A percentile compares a stretch with the other conserved stretches of the same genome.
Evolutionary conservation across 2,329 filamentous ascomycete species (phyloP).

Genomic region (Paecilomyces variotii): DNA sequence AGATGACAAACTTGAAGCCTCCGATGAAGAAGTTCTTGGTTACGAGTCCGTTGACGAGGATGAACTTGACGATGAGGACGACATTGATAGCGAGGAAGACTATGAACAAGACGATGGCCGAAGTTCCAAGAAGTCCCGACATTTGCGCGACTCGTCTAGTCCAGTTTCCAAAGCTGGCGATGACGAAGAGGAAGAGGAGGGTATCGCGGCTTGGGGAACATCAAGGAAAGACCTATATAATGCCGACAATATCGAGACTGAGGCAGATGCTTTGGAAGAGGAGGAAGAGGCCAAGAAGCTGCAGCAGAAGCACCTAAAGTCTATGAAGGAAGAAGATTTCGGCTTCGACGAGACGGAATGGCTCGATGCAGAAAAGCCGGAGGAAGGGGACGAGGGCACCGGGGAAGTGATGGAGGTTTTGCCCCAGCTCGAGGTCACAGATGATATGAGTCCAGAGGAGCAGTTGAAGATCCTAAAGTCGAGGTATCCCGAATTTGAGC

Average conservation of each 20-base stretch:
- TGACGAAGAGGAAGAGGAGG: slow-evolving; percentile 48
- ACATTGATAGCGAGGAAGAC: slow-evolving; percentile 39
- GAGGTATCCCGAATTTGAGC: slow-evolving; percentile 88
- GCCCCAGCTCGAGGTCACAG: slow-evolving; percentile 71
- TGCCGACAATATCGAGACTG: slow-evolving; percentile 66
- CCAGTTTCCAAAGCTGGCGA: slow-evolving; percentile 22
- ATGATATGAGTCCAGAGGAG: slow-evolving; percentile 69
- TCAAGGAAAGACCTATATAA: slow-evolving; percentile 90
- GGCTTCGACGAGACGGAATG: slow-evolving; percentile 87
- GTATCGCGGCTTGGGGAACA: slow-evolving; percentile 71
- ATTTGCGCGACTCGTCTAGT: slow-evolving; percentile 13
- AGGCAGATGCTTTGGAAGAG: slow-evolving; percentile 75
- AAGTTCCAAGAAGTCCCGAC: slow-evolving; percentile 13
- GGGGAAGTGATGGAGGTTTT: slow-evolving; percentile 78
- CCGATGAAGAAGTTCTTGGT: slow-evolving; percentile 56
- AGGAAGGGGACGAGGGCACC: slow-evolving; percentile 39
- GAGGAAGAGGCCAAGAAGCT: slow-evolving; percentile 81
- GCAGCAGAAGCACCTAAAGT: slow-evolving; percentile 82
- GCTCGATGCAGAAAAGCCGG: slow-evolving; percentile 49
- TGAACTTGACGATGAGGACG: slow-evolving; percentile 30
- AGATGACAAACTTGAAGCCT: slow-evolving; percentile 52
- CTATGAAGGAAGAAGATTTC: slow-evolving; percentile 88
- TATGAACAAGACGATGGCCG: slow-evolving; percentile 21
- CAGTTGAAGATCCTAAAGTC: slow-evolving; percentile 65
- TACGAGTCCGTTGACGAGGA: slow-evolving; percentile 43